Base-by-base conservation (phyloP, 2,329 filamentous ascomycete species). In the Cadophora sp. region DNA sequence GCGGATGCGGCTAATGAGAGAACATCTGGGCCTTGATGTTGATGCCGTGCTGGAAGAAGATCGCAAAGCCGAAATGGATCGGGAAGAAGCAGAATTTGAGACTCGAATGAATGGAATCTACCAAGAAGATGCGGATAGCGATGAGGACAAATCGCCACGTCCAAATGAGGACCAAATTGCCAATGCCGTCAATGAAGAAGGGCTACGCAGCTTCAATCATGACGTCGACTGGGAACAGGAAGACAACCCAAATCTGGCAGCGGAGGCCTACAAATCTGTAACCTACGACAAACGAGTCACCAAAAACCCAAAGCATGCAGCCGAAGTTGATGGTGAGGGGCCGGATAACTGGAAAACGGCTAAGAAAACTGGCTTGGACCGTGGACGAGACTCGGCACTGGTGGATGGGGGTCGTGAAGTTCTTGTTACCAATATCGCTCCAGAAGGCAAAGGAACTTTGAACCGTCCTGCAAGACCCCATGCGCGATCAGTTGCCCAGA, bases 11-110 rank as follows among this genome's bases (percentile, higher is more conserved):
- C 83, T 98, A 59, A 98, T 98, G 96, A 88, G 95, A 70, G 96
- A 99, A 79, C 96, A 99, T 81, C 83, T 99, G 36, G 96, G 96
- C n/a, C 83, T 98, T 47, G 94, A 98, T 76, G 93, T 97, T 4
- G 96, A 99, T 78, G 92, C 93, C 75, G 90, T 97, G 67, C 88
- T 92, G 75, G 93, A 96, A 75, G 88, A 95, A 68, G 90, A 94
- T 72, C 85, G 90, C 60, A 85, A 87, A 72, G 87, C 87, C 33
- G 90, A 94, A 73, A 78, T 88, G 59, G 89, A 91, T 72, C 81
- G 84, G 16, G 83, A 81, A 68, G 73, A 76, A 53, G 78, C 84
- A 60, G 79, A 81, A 33, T 89, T 85, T 71, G 83, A 87, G 73
- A 79, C 81, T 4, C 85, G 89, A 60, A 90, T 90, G 87, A 81